phyloP scores from a whole-genome alignment of 2,329 filamentous ascomycete genomes.

The Claviceps sp. region DNA sequence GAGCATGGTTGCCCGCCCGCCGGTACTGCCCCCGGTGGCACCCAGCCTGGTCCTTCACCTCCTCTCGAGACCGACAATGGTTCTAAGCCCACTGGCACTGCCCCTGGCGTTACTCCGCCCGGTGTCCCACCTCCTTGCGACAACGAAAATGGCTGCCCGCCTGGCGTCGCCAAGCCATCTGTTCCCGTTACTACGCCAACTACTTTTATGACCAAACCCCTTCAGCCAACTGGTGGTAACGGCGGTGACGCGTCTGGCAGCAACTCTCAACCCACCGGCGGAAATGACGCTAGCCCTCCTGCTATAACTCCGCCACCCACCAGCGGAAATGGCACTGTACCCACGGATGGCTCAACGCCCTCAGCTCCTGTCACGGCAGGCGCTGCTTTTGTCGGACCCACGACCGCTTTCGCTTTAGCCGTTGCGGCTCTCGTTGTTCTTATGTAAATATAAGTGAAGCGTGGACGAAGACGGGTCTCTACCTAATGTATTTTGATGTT shows the following conservation, averaged over 20 bases:
- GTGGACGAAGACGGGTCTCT: neutral
- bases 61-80: neutral
- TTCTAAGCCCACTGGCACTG: neutral
- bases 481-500: neutral
- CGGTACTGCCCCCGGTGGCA: too few species aligned
- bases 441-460: neutral
- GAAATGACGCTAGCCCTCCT: neutral
- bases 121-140: neutral
- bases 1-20: neutral
- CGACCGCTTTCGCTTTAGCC: constrained; percentile 1
- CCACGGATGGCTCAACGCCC: too few species aligned
- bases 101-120: neutral
- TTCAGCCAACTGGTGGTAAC: neutral
- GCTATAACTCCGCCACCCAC: neutral
- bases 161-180: neutral
- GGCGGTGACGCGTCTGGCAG: neutral
- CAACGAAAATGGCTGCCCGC: neutral
- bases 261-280: neutral
- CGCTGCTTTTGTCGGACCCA: neutral
- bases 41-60: neutral
- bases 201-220: constrained; percentile 1
- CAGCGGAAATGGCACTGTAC: neutral
- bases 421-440: constrained; percentile 2
- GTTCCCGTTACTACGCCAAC: neutral
- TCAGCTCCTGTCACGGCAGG: neutral